A percentile compares a stretch with the other conserved stretches of the same genome.
Evolutionary conservation across 192 early-diverging fungal species (phyloP).

Genomic region (Coemansia sp.): DNA sequence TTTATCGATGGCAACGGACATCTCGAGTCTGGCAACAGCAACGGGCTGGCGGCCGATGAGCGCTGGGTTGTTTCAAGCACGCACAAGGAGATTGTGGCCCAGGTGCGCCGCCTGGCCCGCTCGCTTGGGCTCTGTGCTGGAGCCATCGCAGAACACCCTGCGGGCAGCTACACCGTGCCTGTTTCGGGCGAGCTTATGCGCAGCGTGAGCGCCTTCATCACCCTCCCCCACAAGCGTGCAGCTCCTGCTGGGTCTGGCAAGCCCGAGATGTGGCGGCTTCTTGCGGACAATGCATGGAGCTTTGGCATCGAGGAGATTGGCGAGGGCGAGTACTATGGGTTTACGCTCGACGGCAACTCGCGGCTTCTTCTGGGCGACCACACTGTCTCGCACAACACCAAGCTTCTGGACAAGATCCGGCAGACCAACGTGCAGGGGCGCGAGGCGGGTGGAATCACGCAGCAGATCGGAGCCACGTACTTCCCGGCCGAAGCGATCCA

Average conservation of each 20-base stretch:
- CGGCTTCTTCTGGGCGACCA: constrained; percentile 55
- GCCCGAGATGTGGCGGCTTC: constrained; percentile 6
- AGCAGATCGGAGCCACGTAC: constrained; percentile 99
- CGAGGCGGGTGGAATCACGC: constrained; percentile 99
- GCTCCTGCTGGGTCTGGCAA: not conserved
- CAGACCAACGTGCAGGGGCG: constrained; percentile 99
- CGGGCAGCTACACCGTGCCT: constrained; percentile 1
- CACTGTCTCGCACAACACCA: constrained; percentile 76
- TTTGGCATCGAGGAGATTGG: constrained; percentile 44
- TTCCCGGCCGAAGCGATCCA: constrained; percentile 96
- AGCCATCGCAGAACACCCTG: constrained; percentile 3
- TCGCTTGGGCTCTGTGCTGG: constrained; percentile 35
- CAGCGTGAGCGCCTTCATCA: constrained; percentile 8
- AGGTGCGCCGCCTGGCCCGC: constrained; percentile 31
- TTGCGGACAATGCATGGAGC: constrained; percentile 32
- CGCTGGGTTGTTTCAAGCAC: constrained; percentile 18
- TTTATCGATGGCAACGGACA: constrained; percentile 22
- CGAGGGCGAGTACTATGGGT: constrained; percentile 56
- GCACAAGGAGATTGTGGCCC: constrained; percentile 9
- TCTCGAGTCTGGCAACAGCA: not conserved
- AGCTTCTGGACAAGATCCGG: constrained; percentile 97
- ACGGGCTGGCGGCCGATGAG: not conserved
- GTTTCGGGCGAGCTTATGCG: constrained; percentile 29
- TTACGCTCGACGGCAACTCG: constrained; percentile 59
- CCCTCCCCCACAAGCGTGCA: constrained; percentile 15